Evolutionary conservation across 768 basidiomycete species (phyloP), one percentile per base, ranked within the genome.

Genomic region (Suillus tomentosus): DNA sequence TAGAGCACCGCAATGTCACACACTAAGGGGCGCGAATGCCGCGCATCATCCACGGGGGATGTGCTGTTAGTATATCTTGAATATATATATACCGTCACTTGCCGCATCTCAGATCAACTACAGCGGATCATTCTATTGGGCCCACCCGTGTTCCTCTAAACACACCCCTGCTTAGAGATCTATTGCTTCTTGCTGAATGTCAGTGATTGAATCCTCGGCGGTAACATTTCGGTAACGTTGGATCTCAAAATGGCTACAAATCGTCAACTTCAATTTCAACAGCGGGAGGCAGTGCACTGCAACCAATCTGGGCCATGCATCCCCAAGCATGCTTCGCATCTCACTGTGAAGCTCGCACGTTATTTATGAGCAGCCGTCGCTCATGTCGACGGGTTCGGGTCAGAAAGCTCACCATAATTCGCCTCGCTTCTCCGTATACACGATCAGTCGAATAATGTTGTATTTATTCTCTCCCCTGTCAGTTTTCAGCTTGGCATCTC

Each of bases 51-150:
- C 62, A 63, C 58, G 59, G 57, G 55, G 63, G 61, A 64, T 64
- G 60, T 53, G 48, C 62, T 66, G 48, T 60, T 61, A 62, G 59
- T 36, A 24, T 55, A 54, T 53, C 37, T 60, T n/a, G 53, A 31
- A 53, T 53, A 53, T 53, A 53, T 17, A 53, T 63, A 31, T 55
- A 47, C 51, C 62, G 34, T 43, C 50, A 51, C 61, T 47, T 60
- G 63, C 60, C 67, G 62, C 56, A 65, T 56, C 58, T 66, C 64
- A 66, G 67, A 68, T 65, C 70, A 70, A 70, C 66, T 68, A 66
- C 53, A 65, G 39, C 74, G 74, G 74, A 76, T 76, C 74, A 76
- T 43, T 58, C 10, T 58, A 42, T 42, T 42, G 57, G 10, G 40
- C 24, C 57, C 40, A 27, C 17, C 50, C 57, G 57, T 31, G 17